Percentiles rank a stretch among this genome's conserved stretches.
phyloP scores from a whole-genome alignment of 1,139 yeast species.

The Debaryomyces sp. region DNA sequence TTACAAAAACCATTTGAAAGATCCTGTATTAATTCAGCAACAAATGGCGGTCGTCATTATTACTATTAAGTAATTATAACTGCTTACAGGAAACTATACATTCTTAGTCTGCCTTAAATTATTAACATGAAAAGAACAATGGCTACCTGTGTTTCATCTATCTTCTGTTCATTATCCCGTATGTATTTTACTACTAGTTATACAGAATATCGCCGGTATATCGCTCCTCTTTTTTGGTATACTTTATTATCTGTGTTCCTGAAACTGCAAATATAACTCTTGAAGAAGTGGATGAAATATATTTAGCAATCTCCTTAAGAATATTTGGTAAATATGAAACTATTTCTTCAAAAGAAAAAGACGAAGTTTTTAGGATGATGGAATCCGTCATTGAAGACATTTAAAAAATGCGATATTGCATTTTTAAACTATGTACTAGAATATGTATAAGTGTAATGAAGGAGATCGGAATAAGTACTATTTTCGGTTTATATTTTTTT shows the following conservation, averaged over 20 bases:
- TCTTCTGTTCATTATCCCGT: too few relatives aligned
- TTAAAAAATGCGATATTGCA: not conserved
- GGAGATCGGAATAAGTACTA: too few relatives aligned
- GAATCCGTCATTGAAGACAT: conserved; percentile 1
- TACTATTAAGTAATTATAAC: too few relatives aligned
- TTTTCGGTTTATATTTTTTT: too few relatives aligned
- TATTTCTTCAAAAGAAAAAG: not conserved
- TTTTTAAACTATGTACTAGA: too few relatives aligned
- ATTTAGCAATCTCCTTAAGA: conserved; percentile 13
- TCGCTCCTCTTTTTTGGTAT: conserved; percentile 14
- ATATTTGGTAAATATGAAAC: conserved; percentile 13
- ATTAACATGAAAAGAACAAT: too few relatives aligned
- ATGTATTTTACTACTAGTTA: too few relatives aligned
- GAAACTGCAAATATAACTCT: conserved; percentile 19
- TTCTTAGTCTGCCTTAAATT: too few relatives aligned
- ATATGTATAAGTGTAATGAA: too few relatives aligned
- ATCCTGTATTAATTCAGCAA: conserved; percentile 22
- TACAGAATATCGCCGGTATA: conserved; percentile 12
- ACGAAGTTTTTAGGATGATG: not conserved
- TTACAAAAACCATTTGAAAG: conserved; percentile 27
- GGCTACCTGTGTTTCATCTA: too few relatives aligned
- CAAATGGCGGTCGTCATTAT: conserved; percentile 25
- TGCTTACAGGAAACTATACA: too few relatives aligned
- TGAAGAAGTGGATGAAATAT: conserved; percentile 23
- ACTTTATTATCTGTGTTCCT: conserved; percentile 15